Evolutionary conservation across 257 asterid species (phyloP), one percentile per base, ranked within the genome.

Genomic region (Petunia axillaris): DNA sequence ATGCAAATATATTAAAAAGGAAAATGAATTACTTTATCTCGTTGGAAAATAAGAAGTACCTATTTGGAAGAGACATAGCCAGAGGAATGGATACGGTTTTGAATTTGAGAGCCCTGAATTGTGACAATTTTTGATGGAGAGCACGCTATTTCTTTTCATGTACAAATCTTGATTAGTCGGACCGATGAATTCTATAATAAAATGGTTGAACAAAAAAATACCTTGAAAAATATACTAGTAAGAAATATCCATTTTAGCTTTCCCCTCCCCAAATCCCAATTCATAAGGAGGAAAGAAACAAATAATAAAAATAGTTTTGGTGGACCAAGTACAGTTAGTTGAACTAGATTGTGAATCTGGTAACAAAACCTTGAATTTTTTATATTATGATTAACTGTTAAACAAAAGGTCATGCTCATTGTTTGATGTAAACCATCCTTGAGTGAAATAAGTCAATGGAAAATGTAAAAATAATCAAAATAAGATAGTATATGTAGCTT

Each of bases 281-380:
- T 68, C 40, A 68, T 3, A 16, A 4, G 76, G 43, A 25, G 43
- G 59, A 60, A 44, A 25, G 11, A 9, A 71, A 71, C 43, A 48
- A 71, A 46, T 48, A 71, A 5, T 48, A 25, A 25, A 25, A 25
- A 44, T 71, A 44, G 25, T 46, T 52, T n/a, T 53, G 7, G 48
- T 62, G 58, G 81, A 54, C 60, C 35, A 40, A 46, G 84, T 63
- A 77, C 60, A 84, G 43, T 79, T 84, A 53, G 87, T 84, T 84
- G 81, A 84, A 79, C 83, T 55, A 54, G 83, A 78, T 79, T 73
- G 83, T 75, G 82, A 84, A 53, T 64, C 37, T 15, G 63, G 76
- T 15, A 57, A 73, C 68, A 81, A 64, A 84, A 71, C 55, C 63
- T 67, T 81, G 77, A 63, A 64, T 11, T 54, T 68, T 16, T 52